A percentile compares a stretch with the other conserved stretches of the same genome.
Conservation (phyloP, 495 filamentous ascomycete genomes). For the Aspergillus hancockii region DNA sequence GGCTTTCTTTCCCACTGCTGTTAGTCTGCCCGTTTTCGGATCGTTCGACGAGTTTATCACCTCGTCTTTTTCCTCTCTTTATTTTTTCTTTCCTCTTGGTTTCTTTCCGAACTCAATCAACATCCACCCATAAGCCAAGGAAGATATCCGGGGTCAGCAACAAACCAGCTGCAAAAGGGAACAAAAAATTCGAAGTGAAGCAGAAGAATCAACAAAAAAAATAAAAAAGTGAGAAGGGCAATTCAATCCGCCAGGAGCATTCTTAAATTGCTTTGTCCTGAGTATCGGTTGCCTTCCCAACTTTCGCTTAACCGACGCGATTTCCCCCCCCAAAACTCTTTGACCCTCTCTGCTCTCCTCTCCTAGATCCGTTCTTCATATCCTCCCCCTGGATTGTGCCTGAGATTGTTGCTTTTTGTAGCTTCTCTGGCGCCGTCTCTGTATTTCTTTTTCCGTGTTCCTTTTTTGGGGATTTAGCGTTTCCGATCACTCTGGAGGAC, state of each 20-base stretch:
- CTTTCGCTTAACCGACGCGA: slow-evolving; percentile 20
- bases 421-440: not conserved
- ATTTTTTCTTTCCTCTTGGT: slow-evolving; percentile 4
- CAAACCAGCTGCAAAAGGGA: not conserved
- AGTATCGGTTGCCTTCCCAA: slow-evolving; percentile 18
- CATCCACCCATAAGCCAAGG: not conserved
- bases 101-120: slow-evolving; percentile 3
- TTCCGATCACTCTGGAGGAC: slow-evolving; percentile 14
- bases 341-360: slow-evolving; percentile 4
- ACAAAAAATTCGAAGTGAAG: slow-evolving; percentile 7
- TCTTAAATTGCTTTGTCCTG: slow-evolving; percentile 25
- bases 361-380: slow-evolving; percentile 1
- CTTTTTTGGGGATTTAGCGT: slow-evolving; percentile 1
- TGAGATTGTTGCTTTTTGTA: slow-evolving; percentile 9
- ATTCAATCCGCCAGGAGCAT: slow-evolving; percentile 10
- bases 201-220: slow-evolving; percentile 1
- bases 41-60: slow-evolving; percentile 14
- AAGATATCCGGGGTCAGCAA: slow-evolving; percentile 3
- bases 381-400: not conserved
- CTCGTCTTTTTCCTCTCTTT: slow-evolving; percentile 2
- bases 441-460: not conserved
- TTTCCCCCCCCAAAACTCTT: slow-evolving; percentile 15
- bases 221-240: not conserved
- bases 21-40: slow-evolving; percentile 24
- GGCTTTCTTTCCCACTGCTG: slow-evolving; percentile 11